phyloP scores from a whole-genome alignment of 2,329 filamentous ascomycete genomes.

The Pezicula radicicola region DNA sequence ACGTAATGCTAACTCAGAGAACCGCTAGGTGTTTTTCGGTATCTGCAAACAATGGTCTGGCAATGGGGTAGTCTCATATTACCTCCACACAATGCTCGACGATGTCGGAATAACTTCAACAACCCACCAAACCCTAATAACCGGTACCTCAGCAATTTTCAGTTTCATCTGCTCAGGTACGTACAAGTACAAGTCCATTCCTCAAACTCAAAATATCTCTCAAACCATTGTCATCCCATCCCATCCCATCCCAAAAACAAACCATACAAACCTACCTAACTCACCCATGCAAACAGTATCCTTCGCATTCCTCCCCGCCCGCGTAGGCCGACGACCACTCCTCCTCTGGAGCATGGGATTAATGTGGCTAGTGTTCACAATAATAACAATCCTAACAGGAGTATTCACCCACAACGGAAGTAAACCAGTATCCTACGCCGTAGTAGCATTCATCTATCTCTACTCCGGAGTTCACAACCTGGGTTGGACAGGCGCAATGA shows the following conservation, averaged over 20 bases:
- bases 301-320: constrained; percentile 40
- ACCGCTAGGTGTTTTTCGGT: constrained; percentile 3
- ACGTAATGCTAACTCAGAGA: too few species aligned
- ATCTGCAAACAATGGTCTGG: constrained; percentile 19
- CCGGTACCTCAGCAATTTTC: constrained; percentile 24
- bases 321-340: constrained; percentile 18
- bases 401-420: constrained; percentile 13
- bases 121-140: constrained; percentile 18
- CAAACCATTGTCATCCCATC: too few species aligned
- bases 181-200: too few species aligned
- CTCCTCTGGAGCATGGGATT: constrained; percentile 12
- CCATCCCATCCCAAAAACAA: too few species aligned
- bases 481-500: constrained; percentile 49
- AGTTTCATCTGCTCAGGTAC: constrained; percentile 11
- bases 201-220: too few species aligned
- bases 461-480: constrained; percentile 45
- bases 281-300: constrained; percentile 36
- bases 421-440: constrained; percentile 25
- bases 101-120: constrained; percentile 15
- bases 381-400: constrained; percentile 18
- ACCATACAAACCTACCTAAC: too few species aligned
- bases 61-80: constrained; percentile 18
- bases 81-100: constrained; percentile 34
- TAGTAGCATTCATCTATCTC: constrained; percentile 36
- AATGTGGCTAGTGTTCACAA: constrained; percentile 30